Conservation (phyloP, 345 rosid species). For the Kernera saxatilis region DNA sequence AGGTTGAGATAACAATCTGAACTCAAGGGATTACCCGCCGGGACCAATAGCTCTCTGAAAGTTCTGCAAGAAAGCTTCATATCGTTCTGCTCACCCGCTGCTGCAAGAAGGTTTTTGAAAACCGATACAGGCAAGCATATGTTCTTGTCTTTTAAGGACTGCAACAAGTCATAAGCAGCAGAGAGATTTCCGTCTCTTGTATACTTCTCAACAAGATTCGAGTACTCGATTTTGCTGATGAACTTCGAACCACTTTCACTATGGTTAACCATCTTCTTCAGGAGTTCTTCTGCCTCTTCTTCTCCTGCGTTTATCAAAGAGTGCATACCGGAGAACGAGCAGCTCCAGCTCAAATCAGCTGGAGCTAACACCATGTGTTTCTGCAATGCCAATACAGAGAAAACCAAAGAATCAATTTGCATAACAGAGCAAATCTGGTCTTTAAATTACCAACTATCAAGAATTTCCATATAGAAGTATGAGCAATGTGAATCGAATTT, state of each 20-base stretch:
- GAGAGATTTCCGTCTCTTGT: slow-evolving; percentile 48
- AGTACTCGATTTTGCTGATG: slow-evolving; percentile 29
- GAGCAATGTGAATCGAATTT: background rate
- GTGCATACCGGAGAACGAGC: slow-evolving; percentile 30
- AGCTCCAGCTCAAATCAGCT: slow-evolving; percentile 31
- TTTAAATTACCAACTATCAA: background rate
- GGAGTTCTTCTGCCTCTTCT: slow-evolving; percentile 8
- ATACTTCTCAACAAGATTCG: slow-evolving; percentile 32
- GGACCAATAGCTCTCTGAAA: slow-evolving; percentile 15
- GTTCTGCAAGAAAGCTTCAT: slow-evolving; percentile 19
- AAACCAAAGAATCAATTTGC: background rate
- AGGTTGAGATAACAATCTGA: slow-evolving; percentile 46
- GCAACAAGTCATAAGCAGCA: slow-evolving; percentile 42
- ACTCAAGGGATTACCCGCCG: slow-evolving; percentile 38
- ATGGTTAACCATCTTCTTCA: slow-evolving; percentile 29
- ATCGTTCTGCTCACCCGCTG: slow-evolving; percentile 20
- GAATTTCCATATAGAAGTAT: background rate
- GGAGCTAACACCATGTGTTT: slow-evolving; percentile 32
- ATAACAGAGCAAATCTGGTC: background rate
- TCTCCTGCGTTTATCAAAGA: slow-evolving; percentile 34
- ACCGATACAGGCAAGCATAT: slow-evolving; percentile 30
- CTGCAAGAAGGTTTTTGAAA: slow-evolving; percentile 38
- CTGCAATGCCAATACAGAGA: slow-evolving; percentile 40
- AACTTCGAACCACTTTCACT: slow-evolving; percentile 16
- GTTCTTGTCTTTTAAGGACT: slow-evolving; percentile 34